phyloP scores from a whole-genome alignment of 73 alveolate genomes.

The Paramecium tetraurelia region DNA sequence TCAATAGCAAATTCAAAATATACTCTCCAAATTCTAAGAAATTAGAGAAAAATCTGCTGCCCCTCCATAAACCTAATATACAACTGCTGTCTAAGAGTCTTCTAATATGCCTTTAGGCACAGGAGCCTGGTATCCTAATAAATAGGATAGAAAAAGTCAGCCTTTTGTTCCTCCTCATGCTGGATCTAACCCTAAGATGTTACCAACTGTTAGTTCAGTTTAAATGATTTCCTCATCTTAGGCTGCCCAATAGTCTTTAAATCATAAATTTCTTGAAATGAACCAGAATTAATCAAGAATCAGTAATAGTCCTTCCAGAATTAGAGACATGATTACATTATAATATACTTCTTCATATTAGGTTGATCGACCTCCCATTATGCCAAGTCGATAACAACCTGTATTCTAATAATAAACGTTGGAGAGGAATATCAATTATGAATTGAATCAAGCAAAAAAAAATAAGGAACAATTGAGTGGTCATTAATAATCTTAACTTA shows the following conservation, averaged over 20 bases:
- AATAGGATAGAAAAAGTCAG: neutral
- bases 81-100: neutral
- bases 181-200: neutral
- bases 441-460: neutral
- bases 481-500: neutral
- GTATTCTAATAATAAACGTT: neutral
- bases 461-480: neutral
- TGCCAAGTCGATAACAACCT: slow-evolving; percentile 1
- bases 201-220: neutral
- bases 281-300: neutral
- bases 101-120: neutral
- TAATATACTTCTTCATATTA: neutral
- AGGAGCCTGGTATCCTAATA: neutral
- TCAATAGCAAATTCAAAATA: neutral
- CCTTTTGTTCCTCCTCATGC: neutral
- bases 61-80: neutral
- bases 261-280: neutral
- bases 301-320: neutral
- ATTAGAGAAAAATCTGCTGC: neutral
- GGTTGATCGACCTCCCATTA: neutral
- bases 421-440: neutral
- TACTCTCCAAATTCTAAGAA: neutral
- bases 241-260: neutral
- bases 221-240: neutral
- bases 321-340: slow-evolving; percentile 1